These are phyloP conservation scores for Aspergillus ibericus DNA, from an alignment of 2,329 filamentous ascomycete species.

Conservation along the genomic window DNA sequence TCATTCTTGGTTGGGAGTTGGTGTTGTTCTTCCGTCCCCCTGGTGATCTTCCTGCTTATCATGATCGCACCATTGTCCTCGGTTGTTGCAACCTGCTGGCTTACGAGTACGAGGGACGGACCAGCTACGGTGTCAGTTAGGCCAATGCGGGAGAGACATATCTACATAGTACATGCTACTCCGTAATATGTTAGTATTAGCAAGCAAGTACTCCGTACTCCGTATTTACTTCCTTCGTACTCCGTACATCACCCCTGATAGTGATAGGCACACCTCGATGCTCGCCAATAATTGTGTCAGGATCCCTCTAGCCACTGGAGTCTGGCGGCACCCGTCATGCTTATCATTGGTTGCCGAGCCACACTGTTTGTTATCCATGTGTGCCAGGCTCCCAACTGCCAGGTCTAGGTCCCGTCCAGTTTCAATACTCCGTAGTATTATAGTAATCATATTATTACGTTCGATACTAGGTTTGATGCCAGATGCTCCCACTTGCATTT, in stretches of 20 bases:
- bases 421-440: too few relatives aligned
- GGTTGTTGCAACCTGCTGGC: neutral
- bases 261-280: neutral
- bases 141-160: neutral
- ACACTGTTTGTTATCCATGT: neutral
- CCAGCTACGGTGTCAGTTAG: neutral
- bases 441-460: neutral
- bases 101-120: neutral
- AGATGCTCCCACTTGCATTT: neutral
- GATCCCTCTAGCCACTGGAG: neutral
- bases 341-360: constrained; percentile 1
- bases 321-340: constrained; percentile 5
- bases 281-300: neutral
- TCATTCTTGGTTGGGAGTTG: neutral
- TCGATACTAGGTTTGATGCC: neutral
- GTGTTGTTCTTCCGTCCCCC: neutral
- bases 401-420: neutral
- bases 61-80: neutral
- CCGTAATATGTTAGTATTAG: too few relatives aligned
- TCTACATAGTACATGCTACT: too few relatives aligned
- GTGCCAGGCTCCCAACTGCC: neutral
- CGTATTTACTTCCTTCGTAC: neutral
- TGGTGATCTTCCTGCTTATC: neutral
- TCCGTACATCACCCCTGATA: neutral
- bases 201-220: too few relatives aligned